Conservation (phyloP, 805 yeast genomes). For the Pichia insulana region DNA sequence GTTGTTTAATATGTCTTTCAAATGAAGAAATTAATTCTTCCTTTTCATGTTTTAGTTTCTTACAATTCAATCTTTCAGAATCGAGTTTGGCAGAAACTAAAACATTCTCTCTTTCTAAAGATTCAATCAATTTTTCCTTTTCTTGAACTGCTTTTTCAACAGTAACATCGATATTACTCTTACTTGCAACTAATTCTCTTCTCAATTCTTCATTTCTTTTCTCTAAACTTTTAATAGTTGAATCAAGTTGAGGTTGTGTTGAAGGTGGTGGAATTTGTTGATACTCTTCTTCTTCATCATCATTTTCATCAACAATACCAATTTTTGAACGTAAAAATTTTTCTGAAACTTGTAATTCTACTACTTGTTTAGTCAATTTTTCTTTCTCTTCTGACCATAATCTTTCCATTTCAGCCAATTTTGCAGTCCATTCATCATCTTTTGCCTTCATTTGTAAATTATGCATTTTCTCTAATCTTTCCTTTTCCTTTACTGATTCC, state of each 20-base stretch:
- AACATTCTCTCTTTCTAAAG: slow-evolving; percentile 64
- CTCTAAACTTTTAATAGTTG: slow-evolving; percentile 62
- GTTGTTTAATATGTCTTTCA: slow-evolving; percentile 38
- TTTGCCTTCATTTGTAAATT: slow-evolving; percentile 53
- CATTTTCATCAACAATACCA: slow-evolving; percentile 19
- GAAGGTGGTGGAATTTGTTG: slow-evolving; percentile 28
- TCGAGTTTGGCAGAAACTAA: slow-evolving; percentile 50
- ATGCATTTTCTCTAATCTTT: slow-evolving; percentile 46
- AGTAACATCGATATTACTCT: slow-evolving; percentile 35
- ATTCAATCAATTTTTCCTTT: slow-evolving; percentile 38
- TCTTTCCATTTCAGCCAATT: slow-evolving; percentile 63
- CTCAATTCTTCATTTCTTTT: slow-evolving; percentile 69
- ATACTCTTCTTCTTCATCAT: slow-evolving; percentile 24
- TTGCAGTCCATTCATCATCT: slow-evolving; percentile 61
- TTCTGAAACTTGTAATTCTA: slow-evolving; percentile 54
- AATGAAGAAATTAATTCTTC: slow-evolving; percentile 28
- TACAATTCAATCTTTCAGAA: slow-evolving; percentile 32
- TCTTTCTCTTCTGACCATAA: slow-evolving; percentile 54
- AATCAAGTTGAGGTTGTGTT: slow-evolving; percentile 27
- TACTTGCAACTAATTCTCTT: slow-evolving; percentile 49
- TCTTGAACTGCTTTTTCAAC: slow-evolving; percentile 35
- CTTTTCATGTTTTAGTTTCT: slow-evolving; percentile 19
- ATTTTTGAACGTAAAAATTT: slow-evolving; percentile 56
- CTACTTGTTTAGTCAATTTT: slow-evolving; percentile 45
- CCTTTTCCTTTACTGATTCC: slow-evolving; percentile 52